Evolutionary conservation across 805 yeast species (phyloP).

Genomic region (Candida loeiensis): DNA sequence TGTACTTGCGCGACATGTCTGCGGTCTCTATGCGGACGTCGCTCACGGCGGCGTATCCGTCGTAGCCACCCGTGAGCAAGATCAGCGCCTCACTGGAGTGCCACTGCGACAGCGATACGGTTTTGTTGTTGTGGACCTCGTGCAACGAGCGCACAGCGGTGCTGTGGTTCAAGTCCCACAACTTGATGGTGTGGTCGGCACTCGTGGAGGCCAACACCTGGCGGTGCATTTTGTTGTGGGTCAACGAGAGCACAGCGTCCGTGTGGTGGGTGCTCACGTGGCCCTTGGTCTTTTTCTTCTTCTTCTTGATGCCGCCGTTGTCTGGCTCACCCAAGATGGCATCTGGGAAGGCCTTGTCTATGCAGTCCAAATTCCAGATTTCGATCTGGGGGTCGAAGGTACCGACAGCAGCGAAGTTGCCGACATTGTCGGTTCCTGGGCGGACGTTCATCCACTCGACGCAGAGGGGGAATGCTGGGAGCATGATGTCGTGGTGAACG

Average conservation of each 20-base stretch:
- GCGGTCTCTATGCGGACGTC: slow-evolving; percentile 76
- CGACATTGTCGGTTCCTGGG: slow-evolving; percentile 60
- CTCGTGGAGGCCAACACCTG: slow-evolving; percentile 89
- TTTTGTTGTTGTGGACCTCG: slow-evolving; percentile 68
- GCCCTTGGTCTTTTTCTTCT: slow-evolving; percentile 44
- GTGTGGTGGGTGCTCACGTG: slow-evolving; percentile 78
- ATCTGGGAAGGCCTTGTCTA: slow-evolving; percentile 94
- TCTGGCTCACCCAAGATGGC: slow-evolving; percentile 80
- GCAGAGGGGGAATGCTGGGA: slow-evolving; percentile 95
- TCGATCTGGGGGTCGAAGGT: slow-evolving; percentile 97
- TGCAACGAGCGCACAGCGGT: slow-evolving; percentile 75
- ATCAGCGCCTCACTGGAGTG: slow-evolving; percentile 62
- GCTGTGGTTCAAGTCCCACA: slow-evolving; percentile 85
- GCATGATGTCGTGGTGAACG: slow-evolving; percentile 94
- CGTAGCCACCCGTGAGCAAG: slow-evolving; percentile 90
- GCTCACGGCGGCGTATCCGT: slow-evolving; percentile 71
- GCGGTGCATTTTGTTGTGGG: slow-evolving; percentile 79
- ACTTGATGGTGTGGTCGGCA: slow-evolving; percentile 89
- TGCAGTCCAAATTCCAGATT: slow-evolving; percentile 89
- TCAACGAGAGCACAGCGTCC: slow-evolving; percentile 85
- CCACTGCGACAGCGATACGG: slow-evolving; percentile 88
- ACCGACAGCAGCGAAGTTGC: slow-evolving; percentile 91
- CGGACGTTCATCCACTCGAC: slow-evolving; percentile 89
- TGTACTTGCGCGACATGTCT: slow-evolving; percentile 61
- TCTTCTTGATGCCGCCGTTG: slow-evolving; percentile 37